These are phyloP conservation scores for Polygonum maritimum DNA, from an alignment of 148 eudicot species.

Conservation along the genomic window DNA sequence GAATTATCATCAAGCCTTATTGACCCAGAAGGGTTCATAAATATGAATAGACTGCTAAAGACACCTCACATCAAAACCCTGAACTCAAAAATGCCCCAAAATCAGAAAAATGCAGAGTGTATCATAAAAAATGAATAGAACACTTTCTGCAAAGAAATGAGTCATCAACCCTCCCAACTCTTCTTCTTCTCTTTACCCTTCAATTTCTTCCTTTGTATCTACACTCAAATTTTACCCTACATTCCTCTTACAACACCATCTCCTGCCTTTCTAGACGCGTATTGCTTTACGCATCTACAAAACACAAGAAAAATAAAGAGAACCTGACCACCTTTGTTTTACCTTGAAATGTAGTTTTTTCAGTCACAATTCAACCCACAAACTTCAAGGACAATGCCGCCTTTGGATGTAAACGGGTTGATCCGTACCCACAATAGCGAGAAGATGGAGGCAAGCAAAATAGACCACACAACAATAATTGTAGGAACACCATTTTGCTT, in stretches of 20 bases:
- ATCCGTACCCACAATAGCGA: conserved; percentile 86
- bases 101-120: conserved; percentile 4
- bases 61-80: not conserved
- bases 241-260: not conserved
- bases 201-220: not conserved
- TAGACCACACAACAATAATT: conserved; percentile 81
- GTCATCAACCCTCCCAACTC: not conserved
- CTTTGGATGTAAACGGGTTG: conserved; percentile 68
- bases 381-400: conserved; percentile 73
- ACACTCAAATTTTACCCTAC: conserved; percentile 1
- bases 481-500: conserved; percentile 63
- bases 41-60: conserved; percentile 7
- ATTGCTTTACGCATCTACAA: conserved; percentile 10
- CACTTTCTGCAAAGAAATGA: conserved; percentile 20
- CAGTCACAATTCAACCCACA: conserved; percentile 88
- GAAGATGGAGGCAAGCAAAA: conserved; percentile 76
- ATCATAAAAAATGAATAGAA: conserved; percentile 27
- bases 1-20: not conserved
- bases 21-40: conserved; percentile 2
- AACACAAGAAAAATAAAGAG: not conserved
- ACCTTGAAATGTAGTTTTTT: not conserved
- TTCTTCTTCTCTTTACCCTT: conserved; percentile 7
- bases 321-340: not conserved
- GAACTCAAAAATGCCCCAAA: conserved; percentile 4
- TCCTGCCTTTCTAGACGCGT: not conserved